Evolutionary conservation across 192 early-diverging fungal species (phyloP).

Genomic region (Chytriomyces sp.): DNA sequence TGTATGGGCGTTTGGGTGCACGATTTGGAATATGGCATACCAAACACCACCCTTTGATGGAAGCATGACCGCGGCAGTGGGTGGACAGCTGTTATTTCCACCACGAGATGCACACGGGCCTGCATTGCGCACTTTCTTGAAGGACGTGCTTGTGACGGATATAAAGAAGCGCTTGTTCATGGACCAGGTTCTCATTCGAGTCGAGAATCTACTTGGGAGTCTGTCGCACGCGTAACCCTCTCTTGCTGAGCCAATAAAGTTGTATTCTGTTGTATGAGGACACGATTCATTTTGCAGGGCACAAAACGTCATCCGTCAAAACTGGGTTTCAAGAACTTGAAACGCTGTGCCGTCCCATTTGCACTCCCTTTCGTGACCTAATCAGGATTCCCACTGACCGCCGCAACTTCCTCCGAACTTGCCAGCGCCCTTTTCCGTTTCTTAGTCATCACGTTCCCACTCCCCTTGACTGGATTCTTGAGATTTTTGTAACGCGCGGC

Average conservation of each 20-base stretch:
- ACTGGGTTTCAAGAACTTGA: slow-evolving; percentile 19
- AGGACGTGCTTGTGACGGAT: slow-evolving; percentile 23
- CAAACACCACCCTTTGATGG: slow-evolving; percentile 53
- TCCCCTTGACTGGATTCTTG: background rate
- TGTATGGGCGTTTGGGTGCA: slow-evolving; percentile 57
- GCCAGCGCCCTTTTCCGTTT: background rate
- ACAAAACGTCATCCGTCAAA: too few species aligned
- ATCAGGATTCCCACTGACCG: too few species aligned
- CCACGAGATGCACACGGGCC: slow-evolving; percentile 18
- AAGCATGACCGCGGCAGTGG: slow-evolving; percentile 45
- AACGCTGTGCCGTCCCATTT: slow-evolving; percentile 1
- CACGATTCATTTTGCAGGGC: too few species aligned
- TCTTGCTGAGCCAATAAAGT: background rate
- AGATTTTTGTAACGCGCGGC: slow-evolving; percentile 2
- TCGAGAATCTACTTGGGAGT: slow-evolving; percentile 15
- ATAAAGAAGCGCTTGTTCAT: slow-evolving; percentile 1
- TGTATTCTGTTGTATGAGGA: too few species aligned
- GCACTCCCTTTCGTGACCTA: background rate
- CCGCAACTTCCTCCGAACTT: background rate
- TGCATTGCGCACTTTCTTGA: slow-evolving; percentile 21
- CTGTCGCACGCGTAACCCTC: background rate
- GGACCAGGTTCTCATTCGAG: background rate
- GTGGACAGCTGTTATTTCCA: slow-evolving; percentile 44
- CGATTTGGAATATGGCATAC: slow-evolving; percentile 53
- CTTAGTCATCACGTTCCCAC: background rate